Percentiles rank a stretch among this genome's conserved stretches.
Evolutionary conservation across 495 filamentous ascomycete species (phyloP).

Genomic region (Podospora australis): DNA sequence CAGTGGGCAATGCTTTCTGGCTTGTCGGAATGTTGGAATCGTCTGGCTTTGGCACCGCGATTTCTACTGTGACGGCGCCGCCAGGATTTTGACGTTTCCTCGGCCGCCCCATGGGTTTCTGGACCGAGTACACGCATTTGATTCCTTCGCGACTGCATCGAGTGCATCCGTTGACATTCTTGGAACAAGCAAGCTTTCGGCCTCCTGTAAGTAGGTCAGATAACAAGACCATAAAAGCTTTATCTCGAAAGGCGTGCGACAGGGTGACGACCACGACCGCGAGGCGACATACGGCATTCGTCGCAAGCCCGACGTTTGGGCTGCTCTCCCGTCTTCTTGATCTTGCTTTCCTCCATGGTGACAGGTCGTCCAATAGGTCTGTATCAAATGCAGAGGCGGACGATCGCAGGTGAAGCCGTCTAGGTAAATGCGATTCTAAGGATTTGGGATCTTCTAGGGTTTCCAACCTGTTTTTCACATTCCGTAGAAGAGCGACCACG

Average conservation of each 20-base stretch:
- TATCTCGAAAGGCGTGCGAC: no score
- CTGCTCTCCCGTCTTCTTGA: slow-evolving; percentile 10
- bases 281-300: slow-evolving; percentile 52
- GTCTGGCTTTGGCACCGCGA: neutral
- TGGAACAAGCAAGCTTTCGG: slow-evolving; percentile 57
- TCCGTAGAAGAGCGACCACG: no score
- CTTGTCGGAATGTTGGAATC: neutral
- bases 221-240: neutral
- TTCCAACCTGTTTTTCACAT: no score
- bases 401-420: no score
- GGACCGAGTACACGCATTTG: slow-evolving; percentile 51
- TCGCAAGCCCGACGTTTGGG: slow-evolving; percentile 53
- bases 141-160: slow-evolving; percentile 51
- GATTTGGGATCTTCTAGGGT: no score
- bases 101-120: slow-evolving; percentile 58
- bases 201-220: slow-evolving; percentile 34
- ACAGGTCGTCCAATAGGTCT: no score
- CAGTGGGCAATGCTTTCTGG: neutral
- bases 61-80: no score
- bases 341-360: neutral
- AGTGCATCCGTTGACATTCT: slow-evolving; percentile 48
- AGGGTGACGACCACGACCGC: no score
- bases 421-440: no score
- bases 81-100: slow-evolving; percentile 48
- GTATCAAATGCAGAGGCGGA: no score